Evolutionary conservation across 192 early-diverging fungal species (phyloP).

Genomic region (Spinellus fusiger): DNA sequence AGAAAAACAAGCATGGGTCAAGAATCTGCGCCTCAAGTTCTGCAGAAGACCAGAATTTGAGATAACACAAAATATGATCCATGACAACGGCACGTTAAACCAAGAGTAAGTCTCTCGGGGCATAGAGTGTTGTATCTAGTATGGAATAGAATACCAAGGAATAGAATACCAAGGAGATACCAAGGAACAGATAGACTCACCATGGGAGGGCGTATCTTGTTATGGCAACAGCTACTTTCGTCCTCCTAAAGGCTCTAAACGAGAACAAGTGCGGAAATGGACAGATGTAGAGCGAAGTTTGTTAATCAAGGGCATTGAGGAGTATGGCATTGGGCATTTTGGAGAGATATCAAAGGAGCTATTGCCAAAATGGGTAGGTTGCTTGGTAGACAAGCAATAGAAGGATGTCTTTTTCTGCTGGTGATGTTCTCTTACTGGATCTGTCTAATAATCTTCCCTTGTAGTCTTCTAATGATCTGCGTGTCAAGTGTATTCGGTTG

Average conservation of each 20-base stretch:
- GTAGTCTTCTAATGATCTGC: conserved; percentile 69
- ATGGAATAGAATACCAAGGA: neutral
- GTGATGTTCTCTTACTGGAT: neutral
- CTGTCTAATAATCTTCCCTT: neutral
- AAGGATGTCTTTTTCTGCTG: neutral
- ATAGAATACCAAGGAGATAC: neutral
- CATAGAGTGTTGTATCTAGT: neutral
- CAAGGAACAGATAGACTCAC: neutral
- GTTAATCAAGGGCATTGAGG: conserved; percentile 76
- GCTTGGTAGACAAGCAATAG: neutral
- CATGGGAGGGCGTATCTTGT: too few relatives aligned
- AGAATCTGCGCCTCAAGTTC: conserved; percentile 77
- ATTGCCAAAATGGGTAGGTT: conserved; percentile 69
- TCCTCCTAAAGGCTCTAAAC: conserved; percentile 60
- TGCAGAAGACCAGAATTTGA: conserved; percentile 77
- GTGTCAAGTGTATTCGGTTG: conserved; percentile 77
- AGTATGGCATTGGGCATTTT: conserved; percentile 84
- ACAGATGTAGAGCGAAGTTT: conserved; percentile 70
- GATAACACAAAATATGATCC: conserved; percentile 79
- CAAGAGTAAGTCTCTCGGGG: conserved; percentile 57
- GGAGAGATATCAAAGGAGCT: conserved; percentile 75
- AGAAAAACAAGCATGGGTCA: conserved; percentile 75
- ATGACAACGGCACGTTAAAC: conserved; percentile 77
- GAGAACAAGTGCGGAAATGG: conserved; percentile 69
- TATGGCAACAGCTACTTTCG: conserved; percentile 54